Evolutionary conservation across 2,329 filamentous ascomycete species (phyloP).

Genomic region (Beauveria scarabaeidicola): DNA sequence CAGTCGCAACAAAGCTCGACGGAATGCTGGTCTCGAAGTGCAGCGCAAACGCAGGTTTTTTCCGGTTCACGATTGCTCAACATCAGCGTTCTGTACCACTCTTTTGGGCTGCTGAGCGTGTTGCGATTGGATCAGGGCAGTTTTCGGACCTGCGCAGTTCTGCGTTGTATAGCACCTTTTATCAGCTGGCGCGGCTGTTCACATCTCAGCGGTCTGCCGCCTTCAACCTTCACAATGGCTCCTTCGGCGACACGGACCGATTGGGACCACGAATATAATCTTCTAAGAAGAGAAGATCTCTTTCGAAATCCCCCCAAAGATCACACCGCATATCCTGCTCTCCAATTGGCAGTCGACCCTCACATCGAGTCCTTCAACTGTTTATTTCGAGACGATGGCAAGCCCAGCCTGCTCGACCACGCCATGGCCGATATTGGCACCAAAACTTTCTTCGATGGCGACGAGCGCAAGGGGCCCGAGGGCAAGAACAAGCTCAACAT

Average conservation of each 20-base stretch:
- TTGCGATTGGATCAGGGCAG: background rate
- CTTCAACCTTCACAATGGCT: slow-evolving; percentile 35
- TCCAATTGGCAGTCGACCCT: slow-evolving; percentile 78
- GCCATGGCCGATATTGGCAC: slow-evolving; percentile 82
- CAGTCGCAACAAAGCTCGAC: background rate
- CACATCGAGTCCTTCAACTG: slow-evolving; percentile 96
- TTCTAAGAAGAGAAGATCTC: slow-evolving; percentile 74
- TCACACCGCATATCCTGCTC: slow-evolving; percentile 75
- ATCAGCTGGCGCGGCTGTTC: background rate
- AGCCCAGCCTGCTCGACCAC: slow-evolving; percentile 52
- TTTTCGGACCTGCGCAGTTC: background rate
- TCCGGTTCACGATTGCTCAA: background rate
- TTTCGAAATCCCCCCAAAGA: slow-evolving; percentile 86
- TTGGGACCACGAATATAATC: slow-evolving; percentile 84
- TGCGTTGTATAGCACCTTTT: background rate
- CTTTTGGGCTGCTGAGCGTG: background rate
- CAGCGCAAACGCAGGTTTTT: background rate
- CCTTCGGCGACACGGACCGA: slow-evolving; percentile 53
- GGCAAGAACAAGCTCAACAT: slow-evolving; percentile 69
- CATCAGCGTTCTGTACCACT: background rate
- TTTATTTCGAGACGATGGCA: slow-evolving; percentile 65
- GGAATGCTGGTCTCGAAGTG: background rate
- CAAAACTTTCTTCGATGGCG: slow-evolving; percentile 78
- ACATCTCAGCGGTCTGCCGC: background rate
- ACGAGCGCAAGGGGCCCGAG: slow-evolving; percentile 49